These are phyloP conservation scores for Phellinidium pouzarii DNA, from an alignment of 1,284 basidiomycete species.

Conservation along the genomic window DNA sequence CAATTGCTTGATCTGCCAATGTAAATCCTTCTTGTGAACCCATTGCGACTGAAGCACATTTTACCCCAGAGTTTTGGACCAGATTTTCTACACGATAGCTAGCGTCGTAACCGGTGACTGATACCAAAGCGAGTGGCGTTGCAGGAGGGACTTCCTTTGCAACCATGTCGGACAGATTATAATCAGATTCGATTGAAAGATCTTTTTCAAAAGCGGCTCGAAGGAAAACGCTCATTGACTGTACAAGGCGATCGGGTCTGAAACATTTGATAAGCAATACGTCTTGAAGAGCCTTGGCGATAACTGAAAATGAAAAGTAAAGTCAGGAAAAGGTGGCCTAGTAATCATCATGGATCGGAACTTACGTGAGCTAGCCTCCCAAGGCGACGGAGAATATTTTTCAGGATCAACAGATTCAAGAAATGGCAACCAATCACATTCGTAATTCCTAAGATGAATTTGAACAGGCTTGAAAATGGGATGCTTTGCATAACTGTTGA, in stretches of 20 bases:
- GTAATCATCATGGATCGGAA: slow-evolving; percentile 20
- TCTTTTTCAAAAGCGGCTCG: slow-evolving; percentile 73
- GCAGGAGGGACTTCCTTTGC: slow-evolving; percentile 69
- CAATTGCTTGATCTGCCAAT: slow-evolving; percentile 91
- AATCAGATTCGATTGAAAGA: slow-evolving; percentile 62
- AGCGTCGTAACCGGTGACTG: slow-evolving; percentile 94
- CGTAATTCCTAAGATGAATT: slow-evolving; percentile 56
- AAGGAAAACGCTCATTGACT: slow-evolving; percentile 75
- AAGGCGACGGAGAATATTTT: slow-evolving; percentile 63
- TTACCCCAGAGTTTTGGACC: slow-evolving; percentile 66
- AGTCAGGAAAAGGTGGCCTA: slow-evolving; percentile 11
- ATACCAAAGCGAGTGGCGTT: slow-evolving; percentile 85
- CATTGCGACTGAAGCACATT: slow-evolving; percentile 89
- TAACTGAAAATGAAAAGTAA: slow-evolving; percentile 39
- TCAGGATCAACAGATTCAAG: slow-evolving; percentile 70
- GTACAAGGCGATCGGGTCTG: slow-evolving; percentile 82
- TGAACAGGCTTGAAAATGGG: slow-evolving; percentile 75
- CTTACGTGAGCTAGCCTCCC: slow-evolving; percentile 70
- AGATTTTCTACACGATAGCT: slow-evolving; percentile 92
- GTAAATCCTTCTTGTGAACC: slow-evolving; percentile 97
- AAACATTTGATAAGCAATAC: slow-evolving; percentile 84
- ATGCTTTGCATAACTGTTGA: slow-evolving; percentile 63
- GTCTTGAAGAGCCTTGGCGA: slow-evolving; percentile 65
- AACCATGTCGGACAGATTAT: slow-evolving; percentile 75
- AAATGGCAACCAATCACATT: slow-evolving; percentile 75